These are phyloP conservation scores for Alternaria consortialis DNA, from an alignment of 2,329 filamentous ascomycete genomes.

Conservation along the genomic window DNA sequence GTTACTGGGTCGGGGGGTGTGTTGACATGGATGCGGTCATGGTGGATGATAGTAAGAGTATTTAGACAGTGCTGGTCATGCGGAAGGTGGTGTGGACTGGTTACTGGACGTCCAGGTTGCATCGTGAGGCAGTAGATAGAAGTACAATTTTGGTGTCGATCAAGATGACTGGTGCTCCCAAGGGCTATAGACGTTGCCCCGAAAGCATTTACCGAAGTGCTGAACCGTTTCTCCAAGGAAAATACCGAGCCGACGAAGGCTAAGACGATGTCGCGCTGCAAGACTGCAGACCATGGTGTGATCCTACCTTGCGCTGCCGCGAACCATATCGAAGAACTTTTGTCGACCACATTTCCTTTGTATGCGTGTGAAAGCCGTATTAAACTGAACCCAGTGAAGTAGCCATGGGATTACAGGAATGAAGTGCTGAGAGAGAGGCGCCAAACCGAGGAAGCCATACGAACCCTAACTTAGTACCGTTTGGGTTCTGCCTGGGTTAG, in stretches of 20 bases:
- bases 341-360: constrained; percentile 51
- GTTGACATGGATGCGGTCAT: constrained; percentile 42
- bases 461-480: constrained; percentile 46
- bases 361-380: constrained; percentile 46
- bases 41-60: constrained; percentile 46
- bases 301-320: constrained; percentile 45
- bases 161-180: constrained; percentile 50
- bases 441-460: constrained; percentile 37
- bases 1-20: constrained; percentile 35
- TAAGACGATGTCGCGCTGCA: constrained; percentile 47
- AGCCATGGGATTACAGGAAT: constrained; percentile 49
- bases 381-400: constrained; percentile 50
- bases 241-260: constrained; percentile 52
- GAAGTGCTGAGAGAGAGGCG: constrained; percentile 39
- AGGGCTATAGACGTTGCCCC: constrained; percentile 46
- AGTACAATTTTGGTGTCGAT: constrained; percentile 56
- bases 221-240: constrained; percentile 55
- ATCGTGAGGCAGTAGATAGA: constrained; percentile 52
- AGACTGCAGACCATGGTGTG: constrained; percentile 45
- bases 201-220: constrained; percentile 50
- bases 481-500: constrained; percentile 51
- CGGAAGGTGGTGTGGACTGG: constrained; percentile 48
- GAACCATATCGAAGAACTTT: constrained; percentile 52
- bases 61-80: constrained; percentile 48
- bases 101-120: constrained; percentile 49